Evolutionary conservation across 768 basidiomycete genomes (phyloP).

Genomic region (Collybia sordida): DNA sequence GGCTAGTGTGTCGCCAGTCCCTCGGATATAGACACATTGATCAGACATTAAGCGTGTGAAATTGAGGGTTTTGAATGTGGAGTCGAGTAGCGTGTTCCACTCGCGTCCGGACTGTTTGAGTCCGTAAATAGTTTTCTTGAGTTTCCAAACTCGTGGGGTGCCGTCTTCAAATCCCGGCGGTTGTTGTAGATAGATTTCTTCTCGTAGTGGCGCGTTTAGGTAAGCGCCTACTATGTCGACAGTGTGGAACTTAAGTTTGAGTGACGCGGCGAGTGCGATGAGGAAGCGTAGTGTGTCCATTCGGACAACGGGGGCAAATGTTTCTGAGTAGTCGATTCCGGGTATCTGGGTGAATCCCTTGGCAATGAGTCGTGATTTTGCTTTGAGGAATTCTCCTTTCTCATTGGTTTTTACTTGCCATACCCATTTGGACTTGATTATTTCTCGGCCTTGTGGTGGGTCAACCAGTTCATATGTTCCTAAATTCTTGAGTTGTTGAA

Average conservation of each 20-base stretch:
- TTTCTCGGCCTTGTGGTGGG: conserved; percentile 18
- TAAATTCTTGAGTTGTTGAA: conserved; percentile 22
- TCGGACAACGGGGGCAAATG: conserved; percentile 18
- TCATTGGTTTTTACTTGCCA: conserved; percentile 33
- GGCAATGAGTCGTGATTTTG: conserved; percentile 32
- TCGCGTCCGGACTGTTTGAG: conserved; percentile 29
- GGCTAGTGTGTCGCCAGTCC: conserved; percentile 5
- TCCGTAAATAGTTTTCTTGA: conserved; percentile 34
- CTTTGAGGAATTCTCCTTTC: conserved; percentile 25
- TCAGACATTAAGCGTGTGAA: conserved; percentile 17
- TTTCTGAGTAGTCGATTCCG: conserved; percentile 25
- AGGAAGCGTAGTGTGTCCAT: conserved; percentile 24
- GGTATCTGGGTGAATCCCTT: conserved; percentile 36
- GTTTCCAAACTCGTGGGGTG: conserved; percentile 18
- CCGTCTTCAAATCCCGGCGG: conserved; percentile 29
- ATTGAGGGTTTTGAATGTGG: conserved; percentile 9
- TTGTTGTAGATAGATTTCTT: conserved; percentile 39
- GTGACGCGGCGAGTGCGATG: conserved; percentile 32
- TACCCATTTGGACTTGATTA: conserved; percentile 29
- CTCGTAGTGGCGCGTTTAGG: conserved; percentile 25
- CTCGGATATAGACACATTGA: conserved; percentile 19
- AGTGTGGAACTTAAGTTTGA: conserved; percentile 32
- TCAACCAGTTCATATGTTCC: conserved; percentile 27
- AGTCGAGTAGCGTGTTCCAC: conserved; percentile 25
- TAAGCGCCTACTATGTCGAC: conserved; percentile 31